Evolutionary conservation across 2,329 filamentous ascomycete species (phyloP).

Genomic region (Trichoderma sp.): DNA sequence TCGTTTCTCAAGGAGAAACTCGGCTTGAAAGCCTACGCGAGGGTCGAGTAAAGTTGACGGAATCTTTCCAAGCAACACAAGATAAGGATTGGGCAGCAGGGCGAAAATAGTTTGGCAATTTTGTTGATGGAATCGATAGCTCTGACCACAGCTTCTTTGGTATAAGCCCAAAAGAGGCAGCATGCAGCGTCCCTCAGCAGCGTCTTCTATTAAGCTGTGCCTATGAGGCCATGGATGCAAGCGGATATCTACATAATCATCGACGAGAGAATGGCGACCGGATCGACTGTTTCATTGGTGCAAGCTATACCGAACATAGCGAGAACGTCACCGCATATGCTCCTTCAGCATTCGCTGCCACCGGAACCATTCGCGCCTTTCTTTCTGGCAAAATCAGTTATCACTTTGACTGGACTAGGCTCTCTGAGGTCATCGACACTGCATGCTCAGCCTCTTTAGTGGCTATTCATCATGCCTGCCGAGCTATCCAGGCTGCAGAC

Average conservation of each 20-base stretch:
- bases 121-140: slow-evolving; percentile 30
- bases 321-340: slow-evolving; percentile 35
- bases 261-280: slow-evolving; percentile 24
- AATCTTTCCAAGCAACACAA: slow-evolving; percentile 29
- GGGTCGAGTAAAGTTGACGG: slow-evolving; percentile 30
- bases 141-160: slow-evolving; percentile 40
- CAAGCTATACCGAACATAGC: slow-evolving; percentile 34
- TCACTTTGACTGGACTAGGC: slow-evolving; percentile 44
- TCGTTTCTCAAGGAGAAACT: slow-evolving; percentile 30
- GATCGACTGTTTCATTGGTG: slow-evolving; percentile 38
- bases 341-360: slow-evolving; percentile 40
- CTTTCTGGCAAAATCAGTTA: slow-evolving; percentile 42
- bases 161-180: slow-evolving; percentile 36
- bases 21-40: slow-evolving; percentile 27
- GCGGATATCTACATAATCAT: slow-evolving; percentile 28
- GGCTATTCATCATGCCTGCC: slow-evolving; percentile 42
- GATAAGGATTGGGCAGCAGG: slow-evolving; percentile 28
- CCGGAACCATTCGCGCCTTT: slow-evolving; percentile 42
- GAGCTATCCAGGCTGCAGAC: slow-evolving; percentile 38
- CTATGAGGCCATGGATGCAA: slow-evolving; percentile 40
- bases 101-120: slow-evolving; percentile 34
- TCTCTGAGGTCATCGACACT: slow-evolving; percentile 42
- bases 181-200: slow-evolving; percentile 42
- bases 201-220: slow-evolving; percentile 41
- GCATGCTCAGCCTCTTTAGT: slow-evolving; percentile 45